These are phyloP conservation scores for Schizochytrium sp. DNA, from an alignment of 108 stramenopile genomes.

Conservation along the genomic window DNA sequence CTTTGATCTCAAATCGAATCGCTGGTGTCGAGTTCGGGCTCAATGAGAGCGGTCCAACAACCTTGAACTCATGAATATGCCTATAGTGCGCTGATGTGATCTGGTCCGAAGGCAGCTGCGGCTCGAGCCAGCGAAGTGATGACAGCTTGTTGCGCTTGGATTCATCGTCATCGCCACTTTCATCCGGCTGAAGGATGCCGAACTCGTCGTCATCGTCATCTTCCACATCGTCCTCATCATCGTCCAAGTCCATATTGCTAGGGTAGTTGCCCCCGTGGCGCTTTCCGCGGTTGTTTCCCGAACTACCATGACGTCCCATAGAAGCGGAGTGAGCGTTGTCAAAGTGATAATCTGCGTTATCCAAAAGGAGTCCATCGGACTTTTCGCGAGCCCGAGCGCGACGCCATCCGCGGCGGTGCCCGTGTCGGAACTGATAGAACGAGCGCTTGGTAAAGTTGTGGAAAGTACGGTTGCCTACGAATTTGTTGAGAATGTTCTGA, in stretches of 20 bases:
- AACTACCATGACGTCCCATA: not conserved
- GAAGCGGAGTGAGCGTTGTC: not conserved
- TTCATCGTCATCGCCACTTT: not conserved
- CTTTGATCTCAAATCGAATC: conserved; percentile 40
- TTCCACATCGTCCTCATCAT: not conserved
- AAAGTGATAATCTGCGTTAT: not conserved
- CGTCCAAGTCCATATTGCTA: not conserved
- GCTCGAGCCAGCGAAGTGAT: conserved; percentile 8
- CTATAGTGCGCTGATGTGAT: conserved; percentile 10
- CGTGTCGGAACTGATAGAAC: not conserved
- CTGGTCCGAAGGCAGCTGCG: conserved; percentile 22
- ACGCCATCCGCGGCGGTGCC: conserved; percentile 31
- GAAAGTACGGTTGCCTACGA: conserved; percentile 25
- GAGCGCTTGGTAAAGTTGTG: conserved; percentile 57
- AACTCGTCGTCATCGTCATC: not conserved
- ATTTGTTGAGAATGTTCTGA: conserved; percentile 20
- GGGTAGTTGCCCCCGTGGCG: not conserved
- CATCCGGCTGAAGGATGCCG: not conserved
- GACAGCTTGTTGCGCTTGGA: not conserved
- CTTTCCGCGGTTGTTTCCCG: not conserved
- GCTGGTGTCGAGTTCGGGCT: not conserved
- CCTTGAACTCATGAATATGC: not conserved
- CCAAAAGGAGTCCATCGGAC: not conserved
- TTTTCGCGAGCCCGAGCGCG: not conserved
- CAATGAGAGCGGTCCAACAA: not conserved